A percentile compares a stretch with the other conserved stretches of the same genome.
phyloP scores from a whole-genome alignment of 1,284 basidiomycete genomes.

The Heliocybe sulcata region DNA sequence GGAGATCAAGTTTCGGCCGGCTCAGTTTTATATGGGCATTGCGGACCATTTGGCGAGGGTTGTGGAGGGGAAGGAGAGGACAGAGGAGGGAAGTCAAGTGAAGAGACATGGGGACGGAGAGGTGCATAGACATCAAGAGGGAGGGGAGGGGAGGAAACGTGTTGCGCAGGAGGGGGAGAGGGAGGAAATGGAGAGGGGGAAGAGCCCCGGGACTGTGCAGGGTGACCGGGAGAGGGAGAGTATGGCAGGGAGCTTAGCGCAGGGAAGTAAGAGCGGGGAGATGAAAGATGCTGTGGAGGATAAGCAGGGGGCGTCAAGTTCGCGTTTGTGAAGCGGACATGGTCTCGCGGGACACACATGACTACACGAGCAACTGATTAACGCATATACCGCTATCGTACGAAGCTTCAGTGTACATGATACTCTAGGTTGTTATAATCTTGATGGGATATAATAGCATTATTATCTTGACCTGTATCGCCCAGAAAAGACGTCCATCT shows the following conservation, averaged over 20 bases:
- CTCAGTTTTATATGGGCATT: slow-evolving; percentile 82
- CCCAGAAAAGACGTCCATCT: neutral
- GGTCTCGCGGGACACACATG: too few species aligned
- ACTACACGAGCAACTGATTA: neutral
- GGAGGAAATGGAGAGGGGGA: neutral
- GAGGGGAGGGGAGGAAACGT: neutral
- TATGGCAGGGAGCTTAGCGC: neutral
- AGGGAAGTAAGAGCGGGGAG: neutral
- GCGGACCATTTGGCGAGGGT: slow-evolving; percentile 27
- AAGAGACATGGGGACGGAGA: neutral
- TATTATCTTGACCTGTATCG: too few species aligned
- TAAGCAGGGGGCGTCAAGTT: neutral
- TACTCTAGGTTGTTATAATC: neutral
- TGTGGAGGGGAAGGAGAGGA: slow-evolving; percentile 2
- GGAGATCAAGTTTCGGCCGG: slow-evolving; percentile 83
- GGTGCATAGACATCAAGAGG: neutral
- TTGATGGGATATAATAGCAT: neutral
- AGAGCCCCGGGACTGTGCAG: neutral
- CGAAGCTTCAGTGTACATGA: neutral
- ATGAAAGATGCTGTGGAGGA: neutral
- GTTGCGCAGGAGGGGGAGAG: too few species aligned
- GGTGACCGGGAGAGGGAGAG: neutral
- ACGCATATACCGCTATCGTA: neutral
- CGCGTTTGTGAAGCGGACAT: neutral
- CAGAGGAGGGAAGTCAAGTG: neutral